These are phyloP conservation scores for Tolypocladium cylindrosporum DNA, from an alignment of 2,329 filamentous ascomycete genomes.

Conservation along the genomic window DNA sequence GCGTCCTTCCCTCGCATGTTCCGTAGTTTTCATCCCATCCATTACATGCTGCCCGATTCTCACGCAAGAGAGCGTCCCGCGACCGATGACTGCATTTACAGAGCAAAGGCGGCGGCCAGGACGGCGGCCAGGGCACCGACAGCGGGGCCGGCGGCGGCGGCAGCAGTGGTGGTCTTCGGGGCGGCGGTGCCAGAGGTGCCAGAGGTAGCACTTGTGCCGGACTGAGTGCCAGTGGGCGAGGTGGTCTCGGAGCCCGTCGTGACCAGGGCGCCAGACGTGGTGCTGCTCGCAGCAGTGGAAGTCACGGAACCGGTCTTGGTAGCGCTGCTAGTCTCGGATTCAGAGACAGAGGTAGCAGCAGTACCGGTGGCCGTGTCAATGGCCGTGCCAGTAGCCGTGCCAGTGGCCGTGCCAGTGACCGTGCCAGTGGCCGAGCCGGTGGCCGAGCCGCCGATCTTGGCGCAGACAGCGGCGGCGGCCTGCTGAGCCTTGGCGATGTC, in stretches of 20 bases:
- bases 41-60: neutral
- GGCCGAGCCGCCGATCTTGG: conserved; percentile 7
- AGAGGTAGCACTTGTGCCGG: neutral
- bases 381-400: neutral
- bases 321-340: neutral
- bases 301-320: neutral
- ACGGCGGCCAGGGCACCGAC: conserved; percentile 19
- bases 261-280: neutral
- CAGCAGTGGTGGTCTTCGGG: conserved; percentile 6
- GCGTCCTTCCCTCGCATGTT: neutral
- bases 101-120: conserved; percentile 19
- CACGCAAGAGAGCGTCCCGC: neutral
- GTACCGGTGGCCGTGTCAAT: neutral
- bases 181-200: neutral
- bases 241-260: neutral
- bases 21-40: conserved; percentile 1
- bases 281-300: no score
- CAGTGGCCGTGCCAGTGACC: neutral
- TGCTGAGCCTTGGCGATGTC: conserved; percentile 21
- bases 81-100: conserved; percentile 12
- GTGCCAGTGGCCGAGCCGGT: neutral
- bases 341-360: neutral
- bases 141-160: conserved; percentile 14
- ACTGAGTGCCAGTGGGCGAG: neutral
- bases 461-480: conserved; percentile 20